Base-by-base conservation (phyloP, 2,329 filamentous ascomycete species). In the Nothophaeocryptopus gaeumannii region DNA sequence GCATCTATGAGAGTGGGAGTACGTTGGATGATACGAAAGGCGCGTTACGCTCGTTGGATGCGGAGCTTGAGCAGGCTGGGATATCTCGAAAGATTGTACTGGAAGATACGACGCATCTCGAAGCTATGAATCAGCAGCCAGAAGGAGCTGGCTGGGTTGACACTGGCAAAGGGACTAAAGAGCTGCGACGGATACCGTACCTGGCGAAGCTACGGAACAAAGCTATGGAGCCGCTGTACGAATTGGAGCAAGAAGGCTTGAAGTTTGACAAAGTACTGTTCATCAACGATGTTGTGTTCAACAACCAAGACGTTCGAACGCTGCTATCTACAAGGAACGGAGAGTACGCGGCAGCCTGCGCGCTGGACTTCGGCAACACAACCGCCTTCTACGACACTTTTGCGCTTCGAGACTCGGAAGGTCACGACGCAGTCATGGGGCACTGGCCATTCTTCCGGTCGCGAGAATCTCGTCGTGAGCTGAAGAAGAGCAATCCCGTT, bases 171-270 rank as follows among this genome's bases (percentile, higher is more conserved):
- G 76, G 77, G 0, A 72, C 71, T 54, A 76, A 69, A 51, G 81
- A 84, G 60, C 64, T 85, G 52, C 72, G 86, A 41, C 74, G 86
- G 14, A 88, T 89, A 53, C 84, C 85, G 1, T 88, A 84, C 63
- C 71, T 89, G 14, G 78, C 86, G 1, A 74, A 70, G 20, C 61
- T 86, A 50, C 76, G 86, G 35, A 89, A 90, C 65, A 66, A 71
- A 55, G 80, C 79, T n/a, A 67, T 89, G 57, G 67, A 78, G 52
- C 82, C 84, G 8, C 62, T 89, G 54, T 63, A 76, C 26, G 72
- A 77, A 13, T 62, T 85, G 38, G 65, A 72, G 8, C 67, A 70
- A 14, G 65, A 76, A 45, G 82, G 81, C 3, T 66, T 73, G n/a
- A 70, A 39, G 12, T 84, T 83, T 60, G 81, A 84, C 57, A 79